Base-by-base conservation (phyloP, 2,329 filamentous ascomycete genomes). In the Didymella glomerata region DNA sequence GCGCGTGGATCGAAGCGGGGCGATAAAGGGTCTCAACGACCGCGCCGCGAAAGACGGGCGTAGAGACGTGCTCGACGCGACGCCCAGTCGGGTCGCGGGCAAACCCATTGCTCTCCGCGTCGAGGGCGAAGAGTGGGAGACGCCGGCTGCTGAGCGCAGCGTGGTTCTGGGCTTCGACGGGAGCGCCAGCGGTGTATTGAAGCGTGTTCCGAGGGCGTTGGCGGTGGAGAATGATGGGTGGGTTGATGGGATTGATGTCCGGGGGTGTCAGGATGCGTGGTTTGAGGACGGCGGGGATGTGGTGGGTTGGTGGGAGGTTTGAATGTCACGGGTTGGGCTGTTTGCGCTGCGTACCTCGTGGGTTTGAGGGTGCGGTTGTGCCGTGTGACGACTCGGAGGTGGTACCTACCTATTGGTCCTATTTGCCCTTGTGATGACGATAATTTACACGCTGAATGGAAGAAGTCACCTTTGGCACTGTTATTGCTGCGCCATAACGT, bases 241-340 rank as follows among this genome's bases (percentile, higher is more conserved):
- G 64, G 61, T 76, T 10, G 67, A 72, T 32, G 57, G 47, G 3
- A 11, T 76, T 5, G 71, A 75, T 65, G 62, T 75, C 6, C 57
- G 57, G 34, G 69, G 68, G 0, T 69, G 62, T 46, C 36, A 41
- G 18, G 68, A 72, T 54, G 71, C 68, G 27, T 74, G 72, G 71
- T 74, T 68, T 54, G 68, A 73, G 48, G 56, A 20, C 5, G 60
- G 68, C 25, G 74, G 73, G 20, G 68, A 75, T 63, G 68, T 76
- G 32, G 47, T 70, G 18, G 54, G 56, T 34, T 60, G 54, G 50
- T 49, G 58, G 48, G 54, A 58, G 27, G 34, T 14, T 27, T 61
- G 54, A 66, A 25, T 25, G 24, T 25, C 7, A 7, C 24, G 24
- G 24, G 24, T 4, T 25, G 3, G 24, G 4, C 7, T 25, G 24